phyloP scores from a whole-genome alignment of 768 basidiomycete species.

The Filobasidium floriforme region DNA sequence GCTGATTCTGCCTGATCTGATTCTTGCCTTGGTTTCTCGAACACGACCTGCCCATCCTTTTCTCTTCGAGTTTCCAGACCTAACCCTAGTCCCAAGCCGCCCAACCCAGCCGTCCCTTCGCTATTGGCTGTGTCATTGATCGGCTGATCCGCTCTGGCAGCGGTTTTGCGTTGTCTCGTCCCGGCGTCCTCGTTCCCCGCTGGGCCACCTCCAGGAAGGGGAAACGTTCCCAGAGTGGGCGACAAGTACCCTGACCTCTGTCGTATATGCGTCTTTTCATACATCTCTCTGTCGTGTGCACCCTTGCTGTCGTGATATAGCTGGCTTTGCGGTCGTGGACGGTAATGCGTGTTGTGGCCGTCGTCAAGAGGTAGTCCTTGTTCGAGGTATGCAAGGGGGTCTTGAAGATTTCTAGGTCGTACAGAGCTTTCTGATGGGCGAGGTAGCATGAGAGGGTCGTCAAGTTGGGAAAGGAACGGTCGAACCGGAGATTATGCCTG shows the following conservation, averaged over 20 bases:
- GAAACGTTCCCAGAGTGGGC: background rate
- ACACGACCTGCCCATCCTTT: background rate
- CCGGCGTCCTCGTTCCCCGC: background rate
- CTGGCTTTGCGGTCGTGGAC: background rate
- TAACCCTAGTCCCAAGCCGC: background rate
- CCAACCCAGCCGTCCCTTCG: background rate
- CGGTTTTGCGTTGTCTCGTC: background rate
- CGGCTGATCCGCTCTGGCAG: background rate
- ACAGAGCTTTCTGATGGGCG: constrained; percentile 19
- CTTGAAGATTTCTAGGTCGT: constrained; percentile 35
- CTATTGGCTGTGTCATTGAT: background rate
- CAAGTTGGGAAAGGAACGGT: background rate
- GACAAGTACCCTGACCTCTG: constrained; percentile 5
- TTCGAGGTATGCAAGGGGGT: constrained; percentile 35
- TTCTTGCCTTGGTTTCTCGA: constrained; percentile 3
- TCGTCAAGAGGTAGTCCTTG: constrained; percentile 23
- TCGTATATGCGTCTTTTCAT: background rate
- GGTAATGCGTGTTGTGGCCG: too few relatives aligned
- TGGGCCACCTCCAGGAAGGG: background rate
- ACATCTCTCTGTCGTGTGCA: constrained; percentile 19
- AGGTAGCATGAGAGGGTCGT: constrained; percentile 1
- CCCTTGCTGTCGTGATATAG: constrained; percentile 6
- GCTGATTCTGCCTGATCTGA: constrained; percentile 7
- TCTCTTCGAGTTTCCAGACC: background rate
- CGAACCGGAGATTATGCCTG: too few relatives aligned